Base-by-base conservation (phyloP, 2,329 filamentous ascomycete species). In the Aspergillus japonicus region DNA sequence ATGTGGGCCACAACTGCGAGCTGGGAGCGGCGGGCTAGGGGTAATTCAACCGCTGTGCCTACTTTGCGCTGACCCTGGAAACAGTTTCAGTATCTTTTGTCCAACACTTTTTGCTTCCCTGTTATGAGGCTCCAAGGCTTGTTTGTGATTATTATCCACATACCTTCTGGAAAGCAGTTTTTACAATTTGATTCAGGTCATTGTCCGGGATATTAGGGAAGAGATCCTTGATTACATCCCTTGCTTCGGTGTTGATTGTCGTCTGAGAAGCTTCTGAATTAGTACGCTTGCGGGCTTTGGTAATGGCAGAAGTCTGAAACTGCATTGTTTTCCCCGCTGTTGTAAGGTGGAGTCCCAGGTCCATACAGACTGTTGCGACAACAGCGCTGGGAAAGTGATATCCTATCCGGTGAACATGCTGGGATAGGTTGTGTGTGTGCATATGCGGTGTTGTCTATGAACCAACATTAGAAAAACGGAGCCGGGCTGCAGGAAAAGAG, bases 301-400 rank as follows among this genome's bases (percentile, higher is more conserved):
- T 61, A 53, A 56, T 64, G 31, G 67, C 63, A 55, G 68, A 64
- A 21, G 69, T 64, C 49, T 75, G 68, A 53, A 76, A 71, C 14
- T 75, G 73, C 50, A 78, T 77, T 62, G 76, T 78, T 73, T 70
- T 86, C 69, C 76, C 83, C 68, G 69, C 77, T 71, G 73, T 71
- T 26, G 76, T 78, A 31, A 82, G 72, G 63, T 78, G 76, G 26
- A 82, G 67, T 21, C 79, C 78, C 50, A 80, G 69, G 47, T 80
- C 76, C 64, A 74, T 77, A 67, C 85, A 87, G 39, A 84, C 83
- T 59, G 82, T 76, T 48, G 82, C 80, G 44, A 89, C 83, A 59
- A 87, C 80, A n/a, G 81, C 75, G 59, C 81, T 81, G 6, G 84
- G 84, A 62, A 89, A 88, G 68, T 88, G 85, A 69, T 86, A 85